Base-by-base conservation (phyloP, 805 yeast genomes). In the Candida boleticola region DNA sequence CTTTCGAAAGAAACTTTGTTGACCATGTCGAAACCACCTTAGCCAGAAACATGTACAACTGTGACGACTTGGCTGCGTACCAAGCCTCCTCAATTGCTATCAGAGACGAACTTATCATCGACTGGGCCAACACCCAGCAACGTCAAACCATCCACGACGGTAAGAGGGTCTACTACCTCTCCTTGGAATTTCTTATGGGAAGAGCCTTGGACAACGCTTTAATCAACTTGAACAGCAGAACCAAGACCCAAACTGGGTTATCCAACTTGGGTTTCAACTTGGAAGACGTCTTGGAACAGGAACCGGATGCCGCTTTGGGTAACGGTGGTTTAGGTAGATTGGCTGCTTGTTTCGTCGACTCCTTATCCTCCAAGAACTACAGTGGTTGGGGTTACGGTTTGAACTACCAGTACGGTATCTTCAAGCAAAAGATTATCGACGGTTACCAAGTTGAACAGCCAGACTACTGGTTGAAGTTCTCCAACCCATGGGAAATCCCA, bases 341-440 rank as follows among this genome's bases (percentile, higher is more conserved):
- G 58, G 97, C 97, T 18, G 96, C 97, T 17, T 90, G 97, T 66
- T 89, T 89, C 60, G 79, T 89, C 37, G 97, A 90, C 66, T 88
- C 96, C 1, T 69, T 89, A 60, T 80, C 93, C 27, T 82, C 95
- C 3, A 84, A 86, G 50, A 82, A 86, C 63, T 87, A 86, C 62
- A 89, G 95, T 14, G 96, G 95, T 39, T 89, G 97, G 97, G 97
- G 97, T 49, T 89, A 89, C 62, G 97, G 97, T 46, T 71, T 89
- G 52, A 83, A 95, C 60, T 89, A 89, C 68, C 89, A 89, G 64
- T 89, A 90, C 60, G 97, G 97, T 62, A 89, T 89, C 53, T 89
- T 89, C 66, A 79, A 89, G 51, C 97, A 89, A 68, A 82, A 81
- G 61, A 88, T 89, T 57, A 76, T 88, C 52, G 87, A 90, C 58